These are phyloP conservation scores for Auricularia sp. DNA, from an alignment of 768 basidiomycete genomes.

Conservation along the genomic window DNA sequence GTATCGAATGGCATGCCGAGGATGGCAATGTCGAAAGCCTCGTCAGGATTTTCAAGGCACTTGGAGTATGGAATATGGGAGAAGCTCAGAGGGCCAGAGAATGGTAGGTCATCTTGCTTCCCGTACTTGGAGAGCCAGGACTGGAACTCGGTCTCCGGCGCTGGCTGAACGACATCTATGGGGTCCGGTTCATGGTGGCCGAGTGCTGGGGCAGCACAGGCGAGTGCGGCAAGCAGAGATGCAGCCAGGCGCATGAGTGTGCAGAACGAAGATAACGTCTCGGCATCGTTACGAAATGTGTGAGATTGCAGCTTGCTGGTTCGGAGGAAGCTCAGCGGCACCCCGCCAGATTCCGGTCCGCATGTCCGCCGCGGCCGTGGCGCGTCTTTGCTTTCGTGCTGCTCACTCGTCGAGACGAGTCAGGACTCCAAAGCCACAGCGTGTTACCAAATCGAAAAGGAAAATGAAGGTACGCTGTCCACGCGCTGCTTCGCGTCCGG, in stretches of 20 bases:
- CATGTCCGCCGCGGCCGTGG: too few species aligned
- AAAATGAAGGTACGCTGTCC: background rate
- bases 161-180: background rate
- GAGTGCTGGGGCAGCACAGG: background rate
- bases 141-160: background rate
- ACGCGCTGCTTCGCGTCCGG: background rate
- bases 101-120: constrained; percentile 48
- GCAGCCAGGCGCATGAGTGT: too few species aligned
- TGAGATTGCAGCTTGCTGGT: too few species aligned
- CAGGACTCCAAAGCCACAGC: background rate
- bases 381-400: too few species aligned
- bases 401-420: background rate
- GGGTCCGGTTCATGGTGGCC: background rate
- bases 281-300: too few species aligned
- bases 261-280: too few species aligned
- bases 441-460: background rate
- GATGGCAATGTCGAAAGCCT: constrained; percentile 63
- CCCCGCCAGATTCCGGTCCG: too few species aligned
- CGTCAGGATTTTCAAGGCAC: constrained; percentile 51
- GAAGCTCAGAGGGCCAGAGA: constrained; percentile 75
- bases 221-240: background rate
- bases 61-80: constrained; percentile 67
- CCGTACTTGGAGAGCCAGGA: constrained; percentile 3
- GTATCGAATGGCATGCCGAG: constrained; percentile 78
- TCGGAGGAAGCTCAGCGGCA: too few species aligned